These are phyloP conservation scores for Peltaster fructicola DNA, from an alignment of 2,329 filamentous ascomycete genomes.

Conservation along the genomic window DNA sequence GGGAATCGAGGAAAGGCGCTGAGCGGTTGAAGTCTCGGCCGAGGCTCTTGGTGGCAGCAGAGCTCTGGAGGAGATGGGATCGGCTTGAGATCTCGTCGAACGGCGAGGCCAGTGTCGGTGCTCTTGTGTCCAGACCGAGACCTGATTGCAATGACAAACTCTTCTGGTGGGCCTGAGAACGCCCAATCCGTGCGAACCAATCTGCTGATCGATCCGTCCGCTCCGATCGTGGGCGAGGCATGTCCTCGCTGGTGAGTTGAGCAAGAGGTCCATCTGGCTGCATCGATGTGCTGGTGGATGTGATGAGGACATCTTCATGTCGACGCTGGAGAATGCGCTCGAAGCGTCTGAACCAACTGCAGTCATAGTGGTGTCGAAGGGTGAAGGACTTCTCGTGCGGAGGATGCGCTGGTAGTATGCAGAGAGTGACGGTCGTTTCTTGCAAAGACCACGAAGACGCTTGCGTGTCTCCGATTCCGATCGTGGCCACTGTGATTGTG, in stretches of 20 bases:
- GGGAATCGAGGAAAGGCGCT: conserved; percentile 27
- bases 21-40: conserved; percentile 15
- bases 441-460: conserved; percentile 41
- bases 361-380: conserved; percentile 21
- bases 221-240: conserved; percentile 13
- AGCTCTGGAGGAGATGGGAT: conserved; percentile 17
- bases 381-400: conserved; percentile 42
- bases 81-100: conserved; percentile 20
- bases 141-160: conserved; percentile 32
- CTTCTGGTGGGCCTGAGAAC: conserved; percentile 33
- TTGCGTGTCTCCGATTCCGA: conserved; percentile 40
- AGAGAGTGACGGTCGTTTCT: conserved; percentile 42
- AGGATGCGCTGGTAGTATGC: conserved; percentile 48
- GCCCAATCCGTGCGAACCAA: conserved; percentile 24
- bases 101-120: conserved; percentile 23
- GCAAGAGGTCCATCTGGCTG: conserved; percentile 31
- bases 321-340: conserved; percentile 28
- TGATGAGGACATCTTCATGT: conserved; percentile 34
- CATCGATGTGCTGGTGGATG: conserved; percentile 35
- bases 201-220: conserved; percentile 17
- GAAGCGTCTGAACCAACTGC: conserved; percentile 10
- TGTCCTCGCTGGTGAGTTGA: conserved; percentile 25
- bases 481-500: conserved; percentile 34
- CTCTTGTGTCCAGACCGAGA: conserved; percentile 18
- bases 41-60: conserved; percentile 17